Conservation (phyloP, 1,284 basidiomycete genomes). For the Leccinum insolens region DNA sequence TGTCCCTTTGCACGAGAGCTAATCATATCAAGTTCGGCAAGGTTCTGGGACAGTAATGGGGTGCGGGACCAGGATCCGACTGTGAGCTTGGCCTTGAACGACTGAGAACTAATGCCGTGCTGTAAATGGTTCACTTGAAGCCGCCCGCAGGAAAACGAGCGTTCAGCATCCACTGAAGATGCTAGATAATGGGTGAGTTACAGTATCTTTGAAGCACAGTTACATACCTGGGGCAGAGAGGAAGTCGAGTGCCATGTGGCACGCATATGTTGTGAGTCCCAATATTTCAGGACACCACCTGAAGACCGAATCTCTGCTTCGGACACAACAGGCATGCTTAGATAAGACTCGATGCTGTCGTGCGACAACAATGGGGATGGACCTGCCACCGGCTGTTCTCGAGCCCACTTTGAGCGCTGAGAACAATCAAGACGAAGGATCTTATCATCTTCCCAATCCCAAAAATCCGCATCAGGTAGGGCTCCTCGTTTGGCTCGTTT, state of each 20-base stretch:
- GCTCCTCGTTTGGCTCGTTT: no score
- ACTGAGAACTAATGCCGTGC: no score
- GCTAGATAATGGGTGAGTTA: neutral
- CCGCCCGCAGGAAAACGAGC: neutral
- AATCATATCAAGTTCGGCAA: neutral
- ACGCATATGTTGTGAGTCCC: neutral
- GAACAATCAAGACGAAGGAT: no score
- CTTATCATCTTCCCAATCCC: no score
- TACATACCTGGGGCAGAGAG: neutral
- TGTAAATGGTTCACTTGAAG: neutral
- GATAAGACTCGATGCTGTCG: neutral
- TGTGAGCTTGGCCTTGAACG: neutral
- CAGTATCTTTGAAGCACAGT: neutral
- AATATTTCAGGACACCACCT: neutral
- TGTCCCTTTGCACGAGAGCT: neutral
- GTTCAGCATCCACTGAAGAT: neutral
- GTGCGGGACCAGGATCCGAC: neutral
- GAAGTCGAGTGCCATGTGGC: neutral
- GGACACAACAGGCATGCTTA: neutral
- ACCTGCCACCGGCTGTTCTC: neutral
- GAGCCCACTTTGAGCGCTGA: neutral
- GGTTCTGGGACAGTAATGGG: neutral
- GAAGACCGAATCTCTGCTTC: neutral
- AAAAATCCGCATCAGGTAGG: no score
- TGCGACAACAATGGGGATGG: neutral